phyloP scores from a whole-genome alignment of 192 early-diverging fungal genomes.

The Cetraspora pellucida region DNA sequence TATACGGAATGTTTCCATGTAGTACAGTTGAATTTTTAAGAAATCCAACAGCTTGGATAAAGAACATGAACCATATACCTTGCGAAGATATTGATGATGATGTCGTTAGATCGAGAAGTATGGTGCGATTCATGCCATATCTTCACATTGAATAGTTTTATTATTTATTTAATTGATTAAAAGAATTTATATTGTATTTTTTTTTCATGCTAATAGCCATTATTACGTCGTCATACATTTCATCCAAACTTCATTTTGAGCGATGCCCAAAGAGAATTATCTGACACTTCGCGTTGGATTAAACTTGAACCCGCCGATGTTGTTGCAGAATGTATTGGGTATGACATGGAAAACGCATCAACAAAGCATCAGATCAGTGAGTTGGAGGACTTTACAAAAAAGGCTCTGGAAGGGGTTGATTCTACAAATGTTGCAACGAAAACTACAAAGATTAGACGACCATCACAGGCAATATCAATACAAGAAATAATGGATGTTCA shows the following conservation, averaged over 20 bases:
- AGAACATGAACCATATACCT: conserved; percentile 28
- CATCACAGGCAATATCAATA: conserved; percentile 34
- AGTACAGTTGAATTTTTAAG: conserved; percentile 55
- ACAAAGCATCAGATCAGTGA: conserved; percentile 31
- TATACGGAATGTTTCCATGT: conserved; percentile 62
- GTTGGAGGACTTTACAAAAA: not conserved
- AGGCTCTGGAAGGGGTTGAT: conserved; percentile 8
- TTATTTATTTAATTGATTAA: not conserved
- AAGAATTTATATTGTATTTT: not conserved
- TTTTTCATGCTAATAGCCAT: conserved; percentile 9
- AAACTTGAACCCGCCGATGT: conserved; percentile 64
- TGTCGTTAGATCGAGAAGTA: conserved; percentile 41
- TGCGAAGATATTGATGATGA: conserved; percentile 49
- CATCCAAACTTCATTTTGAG: conserved; percentile 54
- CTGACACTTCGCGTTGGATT: conserved; percentile 53
- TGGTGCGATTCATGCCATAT: conserved; percentile 30
- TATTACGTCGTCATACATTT: conserved; percentile 55
- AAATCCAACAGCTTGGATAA: not conserved
- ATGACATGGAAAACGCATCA: conserved; percentile 55
- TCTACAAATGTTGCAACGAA: not conserved
- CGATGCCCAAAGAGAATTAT: conserved; percentile 46
- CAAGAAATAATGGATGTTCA: conserved; percentile 43
- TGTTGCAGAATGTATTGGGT: conserved; percentile 58
- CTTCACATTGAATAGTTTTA: not conserved
- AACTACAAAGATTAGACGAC: not conserved